Evolutionary conservation across 192 early-diverging fungal genomes (phyloP), one percentile per base, ranked within the genome.

Genomic region (Gigaspora rosea): DNA sequence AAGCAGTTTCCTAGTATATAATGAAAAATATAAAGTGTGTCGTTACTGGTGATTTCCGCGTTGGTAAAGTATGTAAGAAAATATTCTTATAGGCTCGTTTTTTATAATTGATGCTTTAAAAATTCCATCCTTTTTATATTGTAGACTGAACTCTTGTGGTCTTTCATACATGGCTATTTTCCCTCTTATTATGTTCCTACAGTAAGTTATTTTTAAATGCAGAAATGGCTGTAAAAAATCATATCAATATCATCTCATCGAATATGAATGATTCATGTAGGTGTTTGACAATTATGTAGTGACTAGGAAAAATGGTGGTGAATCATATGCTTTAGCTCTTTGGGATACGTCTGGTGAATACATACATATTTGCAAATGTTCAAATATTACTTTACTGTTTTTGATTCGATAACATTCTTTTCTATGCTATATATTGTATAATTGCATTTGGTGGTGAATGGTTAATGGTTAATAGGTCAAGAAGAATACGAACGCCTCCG

Each of bases 221-320:
- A 1, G 27, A 27, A 27, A 27, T 27, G 27, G 27, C 27, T 27
- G 20, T 13, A 33, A 7, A 46, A 22, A 61, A 69, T 22, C 3
- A 41, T 41, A 27, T 41, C 2, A 41, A 0, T 41, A 41, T 41
- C 2, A 41, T 41, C 41, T 41, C 41, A 41, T 41, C 41, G 41
- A 41, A 41, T 41, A 2, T 41, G 41, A 41, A 41, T 41, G 41
- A 27, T 41, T 41, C 2, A 41, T 6, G 7, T 2, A 92, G 88
- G 92, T 93, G 15, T 98, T 98, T 88, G 96, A 98, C 86, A 97
- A 98, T 82, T 98, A 98, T 89, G 94, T 95, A 71, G 95, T 96
- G 27, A 97, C 95, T n/a, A 94, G 97, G 70, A 98, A 97, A 94
- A 97, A 97, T 86, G 96, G 95, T 69, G 94, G 93, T 80, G 95